Percentiles rank a stretch among this genome's conserved stretches.
phyloP scores from a whole-genome alignment of 805 yeast genomes.

The Yarrowia sp. region DNA sequence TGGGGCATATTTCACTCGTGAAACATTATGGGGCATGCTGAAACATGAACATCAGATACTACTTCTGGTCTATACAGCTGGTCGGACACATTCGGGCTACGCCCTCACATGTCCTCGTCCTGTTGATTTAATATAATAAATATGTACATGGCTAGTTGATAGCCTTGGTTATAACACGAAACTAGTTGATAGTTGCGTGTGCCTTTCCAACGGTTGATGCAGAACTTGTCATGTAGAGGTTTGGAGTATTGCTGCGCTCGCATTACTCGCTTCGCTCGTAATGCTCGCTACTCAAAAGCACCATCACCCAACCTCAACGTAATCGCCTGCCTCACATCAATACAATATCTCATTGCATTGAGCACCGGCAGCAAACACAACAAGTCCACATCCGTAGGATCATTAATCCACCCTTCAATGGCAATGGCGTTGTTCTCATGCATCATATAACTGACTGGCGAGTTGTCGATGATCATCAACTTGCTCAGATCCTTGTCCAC shows the following conservation, averaged over 20 bases:
- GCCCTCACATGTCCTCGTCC: too few species aligned
- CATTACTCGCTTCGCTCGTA: too few species aligned
- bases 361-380: constrained; percentile 78
- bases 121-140: background rate
- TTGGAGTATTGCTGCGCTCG: too few species aligned
- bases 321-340: constrained; percentile 78
- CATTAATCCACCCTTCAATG: constrained; percentile 97
- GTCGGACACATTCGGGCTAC: too few species aligned
- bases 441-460: constrained; percentile 82
- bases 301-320: constrained; percentile 73
- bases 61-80: too few species aligned
- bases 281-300: constrained; percentile 42
- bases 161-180: constrained; percentile 14
- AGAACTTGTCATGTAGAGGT: too few species aligned
- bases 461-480: constrained; percentile 82
- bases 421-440: constrained; percentile 81
- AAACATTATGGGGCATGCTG: too few species aligned
- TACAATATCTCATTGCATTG: constrained; percentile 69
- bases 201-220: background rate
- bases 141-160: constrained; percentile 20
- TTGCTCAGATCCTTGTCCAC: constrained; percentile 59
- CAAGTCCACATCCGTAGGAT: constrained; percentile 84
- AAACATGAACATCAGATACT: too few species aligned
- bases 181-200: constrained; percentile 2
- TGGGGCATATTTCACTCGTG: too few species aligned